Base-by-base conservation (phyloP, 805 yeast species). In the Yarrowia deformans region DNA sequence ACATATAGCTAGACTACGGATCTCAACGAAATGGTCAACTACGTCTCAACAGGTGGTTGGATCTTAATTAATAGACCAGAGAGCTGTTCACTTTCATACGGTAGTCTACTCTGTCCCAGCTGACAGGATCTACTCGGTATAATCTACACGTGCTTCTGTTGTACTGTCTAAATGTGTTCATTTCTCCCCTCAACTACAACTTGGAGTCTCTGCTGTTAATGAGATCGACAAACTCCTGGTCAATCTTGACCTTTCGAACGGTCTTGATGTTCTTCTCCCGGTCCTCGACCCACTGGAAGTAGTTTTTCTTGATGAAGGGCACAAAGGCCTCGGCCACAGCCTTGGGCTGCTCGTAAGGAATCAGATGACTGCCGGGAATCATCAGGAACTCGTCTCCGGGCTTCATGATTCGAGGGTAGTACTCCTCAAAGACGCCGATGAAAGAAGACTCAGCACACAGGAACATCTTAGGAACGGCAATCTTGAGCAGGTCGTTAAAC, bases 341-440 rank as follows among this genome's bases (percentile, higher is more conserved):
- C 68, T 63, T 63, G 56, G 68, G 68, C 45, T 48, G 32, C 39
- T 63, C 68, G 29, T 63, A 63, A 29, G 55, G 55, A 4, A 63
- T 39, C 46, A 63, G 29, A 18, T 63, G 68, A 13, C 39, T n/a
- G 2, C 68, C 68, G 5, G 43, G 40, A 8, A 63, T 14, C 34
- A 63, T 29, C 32, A 63, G 10, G 7, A 63, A 35, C 56, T 63
- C 56, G 39, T 49, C 68, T 37, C 55, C 55, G 9, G 56, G 46
- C 16, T 63, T 63, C 56, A 48, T 39, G 16, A 19, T 9, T 0
- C 16, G 12, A 2, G 34, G 32, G 32, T 63, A 63, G 13, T 19
- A 29, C 35, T 63, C 68, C 18, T 35, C 48, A 19, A 63, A 63
- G 14, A 49, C 14, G 1, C 39, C 35, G 3, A 63, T 19, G 39